Percentiles rank a stretch among this genome's conserved stretches.
These are phyloP conservation scores for Emmonsia crescens DNA, from an alignment of 2,329 filamentous ascomycete genomes.

Conservation along the genomic window DNA sequence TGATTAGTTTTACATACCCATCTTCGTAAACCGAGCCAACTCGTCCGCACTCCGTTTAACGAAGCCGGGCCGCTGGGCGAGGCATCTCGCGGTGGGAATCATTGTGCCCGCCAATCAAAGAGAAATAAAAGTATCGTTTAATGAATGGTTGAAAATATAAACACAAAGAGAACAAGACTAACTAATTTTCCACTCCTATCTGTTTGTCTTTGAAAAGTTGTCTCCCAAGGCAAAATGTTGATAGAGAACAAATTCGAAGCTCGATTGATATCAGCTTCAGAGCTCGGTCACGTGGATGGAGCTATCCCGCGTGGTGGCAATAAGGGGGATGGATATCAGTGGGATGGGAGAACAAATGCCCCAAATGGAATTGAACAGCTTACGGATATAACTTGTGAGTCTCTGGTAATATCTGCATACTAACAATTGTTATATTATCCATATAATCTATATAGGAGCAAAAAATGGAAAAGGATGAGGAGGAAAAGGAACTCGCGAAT, in stretches of 20 bases:
- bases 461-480: neutral
- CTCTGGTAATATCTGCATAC: too few relatives aligned
- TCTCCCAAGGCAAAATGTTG: neutral
- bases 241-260: neutral
- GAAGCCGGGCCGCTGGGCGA: conserved; percentile 40
- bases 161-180: too few relatives aligned
- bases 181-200: neutral
- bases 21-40: conserved; percentile 44
- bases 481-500: neutral
- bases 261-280: neutral
- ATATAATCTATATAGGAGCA: too few relatives aligned
- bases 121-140: neutral
- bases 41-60: conserved; percentile 49
- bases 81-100: conserved; percentile 30
- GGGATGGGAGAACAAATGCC: too few relatives aligned
- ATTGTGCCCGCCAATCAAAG: conserved; percentile 12
- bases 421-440: too few relatives aligned
- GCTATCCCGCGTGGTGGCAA: neutral
- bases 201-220: neutral
- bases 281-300: neutral
- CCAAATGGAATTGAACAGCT: too few relatives aligned
- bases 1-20: conserved; percentile 33
- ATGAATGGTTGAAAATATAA: neutral
- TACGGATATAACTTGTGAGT: too few relatives aligned
- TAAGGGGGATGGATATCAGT: neutral